Evolutionary conservation across 31 red algal species (phyloP), one percentile per base, ranked within the genome.

Genomic region (Asparagopsis taxiformis): DNA sequence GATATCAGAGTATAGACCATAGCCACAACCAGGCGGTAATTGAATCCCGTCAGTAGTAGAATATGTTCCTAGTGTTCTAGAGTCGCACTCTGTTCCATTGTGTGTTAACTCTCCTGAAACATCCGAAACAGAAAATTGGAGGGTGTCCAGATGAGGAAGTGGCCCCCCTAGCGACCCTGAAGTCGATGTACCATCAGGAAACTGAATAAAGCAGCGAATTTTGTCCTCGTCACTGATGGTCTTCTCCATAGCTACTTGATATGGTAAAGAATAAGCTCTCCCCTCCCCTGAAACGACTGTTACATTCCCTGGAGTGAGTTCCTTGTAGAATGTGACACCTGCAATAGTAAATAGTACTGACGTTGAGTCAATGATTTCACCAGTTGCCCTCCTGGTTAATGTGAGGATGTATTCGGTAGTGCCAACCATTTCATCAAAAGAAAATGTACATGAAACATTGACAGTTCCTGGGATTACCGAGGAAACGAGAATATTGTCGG

Each of bases 361-460:
- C 24, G 65, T 48, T 1, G 56, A 1, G 8, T 34, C 32, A 49
- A 84, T 41, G 30, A 64, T 55, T 41, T 73, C 68, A 28, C 58
- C 46, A 38, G 79, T 65, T 17, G 28, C 59, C 9, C 19, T 64
- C 26, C 37, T 36, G 31, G 65, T 52, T 17, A 59, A 60, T 23
- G 28, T 56, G 8, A 88, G 50, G 25, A 48, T 71, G 33, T 88
- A 88, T n/a, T 59, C 65, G 0, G 84, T 88, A 25, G 62, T 63
- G 19, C 84, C 84, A 16, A 88, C 84, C 30, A 79, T 79, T 24
- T 50, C 43, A 37, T 88, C 84, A 70, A 88, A 88, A 15, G 48
- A 58, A 21, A 72, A 31, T n/a, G 73, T 55, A 31, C 43, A 69
- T 23, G 84, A 72, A 19, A 88, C 50, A 55, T 88, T 88, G 55